A percentile compares a stretch with the other conserved stretches of the same genome.
phyloP scores from a whole-genome alignment of 352 stramenopile genomes.

The Phytophthora macrochlamydospora region DNA sequence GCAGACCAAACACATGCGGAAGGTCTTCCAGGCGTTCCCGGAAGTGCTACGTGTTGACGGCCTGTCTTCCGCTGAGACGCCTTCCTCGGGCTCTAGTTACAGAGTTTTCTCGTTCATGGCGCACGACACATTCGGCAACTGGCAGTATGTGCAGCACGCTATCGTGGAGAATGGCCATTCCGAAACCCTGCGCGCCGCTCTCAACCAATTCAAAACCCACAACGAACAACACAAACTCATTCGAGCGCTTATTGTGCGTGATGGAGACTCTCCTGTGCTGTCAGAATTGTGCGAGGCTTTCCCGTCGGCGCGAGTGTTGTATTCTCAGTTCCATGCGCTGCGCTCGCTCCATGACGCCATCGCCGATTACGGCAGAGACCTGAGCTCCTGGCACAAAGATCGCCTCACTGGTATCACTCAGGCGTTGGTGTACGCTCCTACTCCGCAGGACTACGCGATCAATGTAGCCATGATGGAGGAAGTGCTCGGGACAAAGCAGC shows the following conservation, averaged over 20 bases:
- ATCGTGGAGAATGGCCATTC: slow-evolving; percentile 41
- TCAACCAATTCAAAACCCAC: slow-evolving; percentile 37
- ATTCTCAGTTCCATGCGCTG: slow-evolving; percentile 44
- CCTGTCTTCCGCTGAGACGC: slow-evolving; percentile 3
- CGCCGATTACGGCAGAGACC: slow-evolving; percentile 21
- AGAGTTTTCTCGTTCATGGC: slow-evolving; percentile 35
- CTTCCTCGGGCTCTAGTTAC: slow-evolving; percentile 24
- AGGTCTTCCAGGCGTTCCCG: slow-evolving; percentile 37
- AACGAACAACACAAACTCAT: slow-evolving; percentile 30
- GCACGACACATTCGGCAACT: slow-evolving; percentile 39
- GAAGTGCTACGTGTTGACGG: slow-evolving; percentile 39
- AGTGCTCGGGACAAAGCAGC: slow-evolving; percentile 30
- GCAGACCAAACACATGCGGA: slow-evolving; percentile 44
- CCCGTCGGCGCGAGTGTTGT: slow-evolving; percentile 31
- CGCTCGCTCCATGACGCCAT: slow-evolving; percentile 38
- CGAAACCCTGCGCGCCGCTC: slow-evolving; percentile 29
- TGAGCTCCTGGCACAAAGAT: slow-evolving; percentile 43
- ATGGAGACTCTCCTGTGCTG: slow-evolving; percentile 15
- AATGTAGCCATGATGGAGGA: slow-evolving; percentile 37
- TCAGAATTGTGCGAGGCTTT: slow-evolving; percentile 24
- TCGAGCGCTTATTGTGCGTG: slow-evolving; percentile 30
- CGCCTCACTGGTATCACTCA: slow-evolving; percentile 37
- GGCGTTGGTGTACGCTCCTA: slow-evolving; percentile 39
- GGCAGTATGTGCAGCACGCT: slow-evolving; percentile 45
- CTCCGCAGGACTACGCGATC: slow-evolving; percentile 23